Conservation (phyloP, 768 basidiomycete species). For the Sarcomyxa edulis region DNA sequence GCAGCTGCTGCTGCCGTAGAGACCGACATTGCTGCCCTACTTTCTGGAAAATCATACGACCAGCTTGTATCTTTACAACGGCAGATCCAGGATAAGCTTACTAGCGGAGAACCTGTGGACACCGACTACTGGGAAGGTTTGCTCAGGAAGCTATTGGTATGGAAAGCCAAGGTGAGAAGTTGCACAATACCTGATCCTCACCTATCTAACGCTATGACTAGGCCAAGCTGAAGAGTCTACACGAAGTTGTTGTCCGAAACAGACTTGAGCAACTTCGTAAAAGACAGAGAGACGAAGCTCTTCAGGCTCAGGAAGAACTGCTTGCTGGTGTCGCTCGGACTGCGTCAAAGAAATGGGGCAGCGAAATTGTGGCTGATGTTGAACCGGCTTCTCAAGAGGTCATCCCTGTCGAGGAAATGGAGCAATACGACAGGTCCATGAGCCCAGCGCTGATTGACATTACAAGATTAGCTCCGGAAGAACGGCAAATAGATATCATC, state of each 20-base stretch:
- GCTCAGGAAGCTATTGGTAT: conserved; percentile 87
- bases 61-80: conserved; percentile 80
- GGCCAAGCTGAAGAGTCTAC: conserved; percentile 88
- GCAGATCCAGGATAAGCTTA: conserved; percentile 82
- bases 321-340: conserved; percentile 71
- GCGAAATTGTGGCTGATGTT: conserved; percentile 29
- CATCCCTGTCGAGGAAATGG: conserved; percentile 55
- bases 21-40: conserved; percentile 71
- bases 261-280: conserved; percentile 94
- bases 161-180: conserved; percentile 83
- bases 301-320: conserved; percentile 89
- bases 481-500: conserved; percentile 76
- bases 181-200: neutral
- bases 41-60: conserved; percentile 83
- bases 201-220: conserved; percentile 23
- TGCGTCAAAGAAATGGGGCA: conserved; percentile 33
- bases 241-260: conserved; percentile 96
- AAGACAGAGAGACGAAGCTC: conserved; percentile 91
- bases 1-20: conserved; percentile 80
- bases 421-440: conserved; percentile 83
- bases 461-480: conserved; percentile 64
- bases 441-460: conserved; percentile 76
- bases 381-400: conserved; percentile 27
- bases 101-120: conserved; percentile 91
- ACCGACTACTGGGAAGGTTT: conserved; percentile 97